Evolutionary conservation across 306 rosid genomes (phyloP), one percentile per base, ranked within the genome.

Genomic region (Arachis hypogaea): DNA sequence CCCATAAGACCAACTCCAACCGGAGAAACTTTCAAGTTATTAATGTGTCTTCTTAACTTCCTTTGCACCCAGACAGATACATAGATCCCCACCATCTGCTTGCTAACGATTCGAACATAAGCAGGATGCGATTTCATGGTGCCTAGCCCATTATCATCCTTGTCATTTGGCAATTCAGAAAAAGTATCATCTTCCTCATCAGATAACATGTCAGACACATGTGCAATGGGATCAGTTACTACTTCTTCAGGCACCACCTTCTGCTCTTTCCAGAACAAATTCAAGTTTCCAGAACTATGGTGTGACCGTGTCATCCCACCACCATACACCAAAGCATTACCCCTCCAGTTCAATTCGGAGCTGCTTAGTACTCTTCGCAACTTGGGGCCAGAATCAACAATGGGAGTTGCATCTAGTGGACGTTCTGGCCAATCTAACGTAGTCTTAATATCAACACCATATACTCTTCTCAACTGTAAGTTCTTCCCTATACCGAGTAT

Each of bases 1-100:
- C 98, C 98, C 98, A 94, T 91, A 46, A 91, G 86, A 73, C 98
- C 98, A 82, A 89, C 84, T 51, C 98, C 98, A 84, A 94, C 98
- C 0, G 90, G 91, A 62, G 88, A 91, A 72, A 94, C 98, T 79
- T 82, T 85, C 91, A 94, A 71, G 77, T 94, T 92, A 77, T 94
- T 90, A 36, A 94, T 47, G 36, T 85, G 97, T 66, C 91, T 91
- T 69, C 98, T 86, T 78, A 94, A 77, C 77, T 85, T 89, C 83
- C 86, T 88, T n/a, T 85, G 89, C 67, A 91, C 98, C 98, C 98
- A 94, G 72, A 89, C 58, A 16, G 98, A 94, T 52, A 94, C 86
- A 43, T 91, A 91, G 59, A 94, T 89, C 68, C 98, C 98, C 8
- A 94, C 96, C 98, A 94, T 94, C 81, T 94, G 98, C 90, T 94